A percentile compares a stretch with the other conserved stretches of the same genome.
Conservation (phyloP, 208 protist species). For the Trypanosoma melophagium region DNA sequence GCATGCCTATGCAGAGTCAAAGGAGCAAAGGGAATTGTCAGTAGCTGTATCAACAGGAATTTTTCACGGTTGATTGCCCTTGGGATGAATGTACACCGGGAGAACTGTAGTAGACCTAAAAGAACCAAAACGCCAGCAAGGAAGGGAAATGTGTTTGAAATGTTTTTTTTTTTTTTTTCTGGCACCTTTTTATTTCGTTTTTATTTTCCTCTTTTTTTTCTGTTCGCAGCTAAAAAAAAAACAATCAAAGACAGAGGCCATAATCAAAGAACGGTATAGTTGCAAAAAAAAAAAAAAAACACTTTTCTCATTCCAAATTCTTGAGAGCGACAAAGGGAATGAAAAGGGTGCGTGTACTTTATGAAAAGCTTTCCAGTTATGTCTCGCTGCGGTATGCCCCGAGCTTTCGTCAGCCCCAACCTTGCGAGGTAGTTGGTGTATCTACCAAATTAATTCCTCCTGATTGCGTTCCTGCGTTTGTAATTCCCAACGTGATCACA, state of each 20-base stretch:
- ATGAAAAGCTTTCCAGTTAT: slow-evolving; percentile 26
- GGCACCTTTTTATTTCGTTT: too few species aligned
- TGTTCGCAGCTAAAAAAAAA: too few species aligned
- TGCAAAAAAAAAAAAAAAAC: slow-evolving; percentile 2
- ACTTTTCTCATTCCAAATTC: neutral
- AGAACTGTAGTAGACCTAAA: too few species aligned
- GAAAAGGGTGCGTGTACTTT: neutral
- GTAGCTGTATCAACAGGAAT: slow-evolving; percentile 59
- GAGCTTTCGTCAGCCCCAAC: slow-evolving; percentile 64
- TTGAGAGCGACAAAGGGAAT: neutral
- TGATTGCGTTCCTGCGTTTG: slow-evolving; percentile 76
- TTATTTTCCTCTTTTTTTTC: too few species aligned
- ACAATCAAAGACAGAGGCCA: too few species aligned
- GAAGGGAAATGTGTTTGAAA: too few species aligned
- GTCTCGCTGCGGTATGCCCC: slow-evolving; percentile 74
- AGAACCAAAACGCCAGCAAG: too few species aligned
- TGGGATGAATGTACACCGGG: neutral
- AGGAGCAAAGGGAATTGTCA: slow-evolving; percentile 42
- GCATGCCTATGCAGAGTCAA: slow-evolving; percentile 45
- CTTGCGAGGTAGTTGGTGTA: slow-evolving; percentile 66
- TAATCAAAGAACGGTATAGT: neutral
- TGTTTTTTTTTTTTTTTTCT: too few species aligned
- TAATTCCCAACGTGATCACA: slow-evolving; percentile 71
- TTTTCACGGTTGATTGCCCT: slow-evolving; percentile 50
- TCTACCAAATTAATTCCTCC: slow-evolving; percentile 57